Percentiles rank a stretch among this genome's conserved stretches.
These are phyloP conservation scores for Kluyveromyces lactis DNA, from an alignment of 805 yeast genomes.

Conservation along the genomic window DNA sequence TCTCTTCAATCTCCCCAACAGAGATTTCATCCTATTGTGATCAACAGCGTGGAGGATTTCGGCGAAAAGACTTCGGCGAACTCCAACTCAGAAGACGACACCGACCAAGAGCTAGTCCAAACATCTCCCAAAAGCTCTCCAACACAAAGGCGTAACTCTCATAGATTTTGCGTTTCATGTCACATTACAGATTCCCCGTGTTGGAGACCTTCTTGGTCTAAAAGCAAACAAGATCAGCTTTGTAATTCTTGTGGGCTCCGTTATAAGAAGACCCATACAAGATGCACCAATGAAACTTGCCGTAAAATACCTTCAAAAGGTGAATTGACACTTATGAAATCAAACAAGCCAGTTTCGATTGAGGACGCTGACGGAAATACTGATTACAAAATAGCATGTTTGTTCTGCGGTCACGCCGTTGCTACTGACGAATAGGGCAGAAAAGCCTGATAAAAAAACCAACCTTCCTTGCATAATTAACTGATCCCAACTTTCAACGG, in stretches of 20 bases:
- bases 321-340: slow-evolving; percentile 84
- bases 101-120: slow-evolving; percentile 7
- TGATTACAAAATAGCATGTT: slow-evolving; percentile 39
- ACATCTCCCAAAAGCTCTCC: slow-evolving; percentile 27
- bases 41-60: neutral
- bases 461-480: too few species aligned
- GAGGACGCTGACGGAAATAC: slow-evolving; percentile 23
- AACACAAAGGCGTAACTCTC: slow-evolving; percentile 10
- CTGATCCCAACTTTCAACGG: too few species aligned
- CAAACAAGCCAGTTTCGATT: slow-evolving; percentile 43
- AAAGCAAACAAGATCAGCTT: slow-evolving; percentile 75
- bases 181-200: slow-evolving; percentile 89
- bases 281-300: slow-evolving; percentile 72
- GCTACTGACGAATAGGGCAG: slow-evolving; percentile 1
- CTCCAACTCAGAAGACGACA: slow-evolving; percentile 10
- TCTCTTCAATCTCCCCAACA: neutral
- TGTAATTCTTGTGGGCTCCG: slow-evolving; percentile 95
- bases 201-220: slow-evolving; percentile 97
- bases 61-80: neutral
- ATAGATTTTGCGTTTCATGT: slow-evolving; percentile 79
- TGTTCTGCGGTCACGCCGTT: slow-evolving; percentile 30
- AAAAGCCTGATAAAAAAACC: too few species aligned
- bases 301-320: slow-evolving; percentile 92
- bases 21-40: neutral
- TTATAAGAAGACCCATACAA: slow-evolving; percentile 87